Percentiles rank a stretch among this genome's conserved stretches.
Conservation (phyloP, 306 rosid genomes). For the Casuarina equisetifolia region DNA sequence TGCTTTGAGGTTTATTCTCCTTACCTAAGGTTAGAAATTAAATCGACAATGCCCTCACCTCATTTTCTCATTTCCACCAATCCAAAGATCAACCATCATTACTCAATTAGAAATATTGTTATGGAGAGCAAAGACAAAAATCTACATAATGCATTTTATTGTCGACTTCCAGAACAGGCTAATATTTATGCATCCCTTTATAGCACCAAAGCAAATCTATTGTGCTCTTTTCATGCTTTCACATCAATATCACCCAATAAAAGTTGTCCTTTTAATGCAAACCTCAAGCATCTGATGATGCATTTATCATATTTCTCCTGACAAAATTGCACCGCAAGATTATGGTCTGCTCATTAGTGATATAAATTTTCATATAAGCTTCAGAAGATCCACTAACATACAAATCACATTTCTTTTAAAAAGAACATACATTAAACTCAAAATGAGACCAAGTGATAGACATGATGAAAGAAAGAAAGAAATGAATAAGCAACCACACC, state of each 20-base stretch:
- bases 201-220: no score
- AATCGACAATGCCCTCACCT: background rate
- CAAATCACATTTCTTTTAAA: background rate
- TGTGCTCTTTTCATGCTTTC: no score
- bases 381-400: background rate
- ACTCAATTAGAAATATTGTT: no score
- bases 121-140: no score
- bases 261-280: background rate
- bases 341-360: background rate
- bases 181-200: no score
- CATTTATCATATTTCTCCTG: background rate
- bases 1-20: background rate
- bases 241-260: no score
- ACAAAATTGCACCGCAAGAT: background rate
- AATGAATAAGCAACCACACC: background rate
- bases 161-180: no score
- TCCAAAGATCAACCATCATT: no score
- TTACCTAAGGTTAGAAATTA: no score
- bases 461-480: background rate
- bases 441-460: background rate
- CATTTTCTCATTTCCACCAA: no score
- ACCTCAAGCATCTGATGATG: slow-evolving; percentile 5
- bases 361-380: background rate
- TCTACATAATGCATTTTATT: no score
- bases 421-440: background rate